These are phyloP conservation scores for Closterium sp. DNA, from an alignment of 139 green algal genomes.

Conservation along the genomic window DNA sequence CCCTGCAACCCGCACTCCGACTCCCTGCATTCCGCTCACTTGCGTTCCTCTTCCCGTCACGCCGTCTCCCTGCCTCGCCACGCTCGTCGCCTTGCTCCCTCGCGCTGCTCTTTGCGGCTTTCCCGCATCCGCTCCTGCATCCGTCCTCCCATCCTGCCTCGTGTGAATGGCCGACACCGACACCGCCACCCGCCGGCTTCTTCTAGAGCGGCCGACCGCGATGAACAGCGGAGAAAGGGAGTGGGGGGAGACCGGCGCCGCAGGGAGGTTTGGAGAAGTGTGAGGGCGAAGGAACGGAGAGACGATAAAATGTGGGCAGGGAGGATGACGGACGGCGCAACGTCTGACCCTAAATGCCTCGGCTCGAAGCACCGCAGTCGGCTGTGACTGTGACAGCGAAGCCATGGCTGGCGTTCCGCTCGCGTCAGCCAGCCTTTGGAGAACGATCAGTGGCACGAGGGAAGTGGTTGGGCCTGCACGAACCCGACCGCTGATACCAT, in stretches of 20 bases:
- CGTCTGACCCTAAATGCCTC: not conserved
- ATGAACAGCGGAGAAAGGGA: not conserved
- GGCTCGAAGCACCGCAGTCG: not conserved
- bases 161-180: not conserved
- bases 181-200: not conserved
- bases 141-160: not conserved
- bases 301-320: not conserved
- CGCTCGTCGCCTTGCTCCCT: not conserved
- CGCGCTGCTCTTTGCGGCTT: not conserved
- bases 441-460: not conserved
- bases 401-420: not conserved
- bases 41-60: not conserved
- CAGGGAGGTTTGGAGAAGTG: not conserved
- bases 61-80: not conserved
- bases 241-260: not conserved
- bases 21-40: not conserved
- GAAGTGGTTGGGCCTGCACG: not conserved
- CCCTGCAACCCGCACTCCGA: not conserved
- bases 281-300: not conserved
- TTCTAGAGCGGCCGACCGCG: not conserved
- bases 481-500: not conserved
- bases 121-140: not conserved
- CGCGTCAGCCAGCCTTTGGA: not conserved
- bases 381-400: not conserved
- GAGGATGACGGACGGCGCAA: not conserved